A percentile compares a stretch with the other conserved stretches of the same genome.
Evolutionary conservation across 441 rosid species (phyloP).

Genomic region (Erodium chrysanthum): DNA sequence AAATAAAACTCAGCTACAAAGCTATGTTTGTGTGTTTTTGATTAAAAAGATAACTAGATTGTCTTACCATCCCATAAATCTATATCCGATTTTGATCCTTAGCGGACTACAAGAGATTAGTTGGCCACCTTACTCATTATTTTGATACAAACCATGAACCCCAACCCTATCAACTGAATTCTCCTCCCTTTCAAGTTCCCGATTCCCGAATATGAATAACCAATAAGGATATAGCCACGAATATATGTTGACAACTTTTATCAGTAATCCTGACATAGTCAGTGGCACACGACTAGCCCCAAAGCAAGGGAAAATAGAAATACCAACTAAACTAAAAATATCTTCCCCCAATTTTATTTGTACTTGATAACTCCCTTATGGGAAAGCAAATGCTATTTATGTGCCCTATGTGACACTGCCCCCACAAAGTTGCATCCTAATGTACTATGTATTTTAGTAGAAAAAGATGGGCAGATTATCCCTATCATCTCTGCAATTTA

Average conservation of each 20-base stretch:
- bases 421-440: not conserved
- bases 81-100: not conserved
- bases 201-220: not conserved
- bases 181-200: not conserved
- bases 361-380: not conserved
- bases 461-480: not conserved
- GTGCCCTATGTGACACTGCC: not conserved
- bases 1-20: not conserved
- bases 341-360: conserved; percentile 1
- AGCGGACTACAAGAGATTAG: not conserved
- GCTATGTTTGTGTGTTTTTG: not conserved
- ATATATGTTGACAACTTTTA: not conserved
- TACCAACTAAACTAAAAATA: not conserved
- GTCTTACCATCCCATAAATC: not conserved
- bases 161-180: not conserved
- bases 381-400: not conserved
- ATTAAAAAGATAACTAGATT: not conserved
- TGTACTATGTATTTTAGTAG: not conserved
- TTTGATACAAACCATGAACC: not conserved
- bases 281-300: not conserved
- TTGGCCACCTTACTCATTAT: not conserved
- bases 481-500: not conserved
- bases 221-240: not conserved
- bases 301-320: not conserved
- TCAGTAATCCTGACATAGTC: not conserved